Conservation (phyloP, 2,329 filamentous ascomycete species). For the Corniculantispora saksenae region DNA sequence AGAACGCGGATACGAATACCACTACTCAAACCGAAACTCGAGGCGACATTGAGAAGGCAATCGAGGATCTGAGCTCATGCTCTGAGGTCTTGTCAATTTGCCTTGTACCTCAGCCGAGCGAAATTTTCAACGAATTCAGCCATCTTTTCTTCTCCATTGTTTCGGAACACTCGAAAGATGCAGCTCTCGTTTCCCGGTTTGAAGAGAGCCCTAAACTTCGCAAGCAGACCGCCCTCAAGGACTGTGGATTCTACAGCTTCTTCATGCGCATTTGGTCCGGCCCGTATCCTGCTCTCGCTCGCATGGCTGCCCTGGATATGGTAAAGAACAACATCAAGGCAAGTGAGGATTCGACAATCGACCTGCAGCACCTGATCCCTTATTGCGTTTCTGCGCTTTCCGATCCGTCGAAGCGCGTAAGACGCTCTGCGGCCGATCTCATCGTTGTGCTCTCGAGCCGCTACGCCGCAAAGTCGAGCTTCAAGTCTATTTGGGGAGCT, state of each 20-base stretch:
- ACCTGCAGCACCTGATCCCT: conserved; percentile 80
- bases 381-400: conserved; percentile 75
- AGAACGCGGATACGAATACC: conserved; percentile 43
- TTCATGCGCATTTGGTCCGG: conserved; percentile 75
- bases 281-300: conserved; percentile 66
- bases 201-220: conserved; percentile 57
- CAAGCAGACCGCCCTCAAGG: conserved; percentile 54
- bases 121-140: conserved; percentile 60
- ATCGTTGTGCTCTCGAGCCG: conserved; percentile 56
- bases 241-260: conserved; percentile 72
- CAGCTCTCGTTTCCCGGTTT: conserved; percentile 49
- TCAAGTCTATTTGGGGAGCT: conserved; percentile 60
- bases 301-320: conserved; percentile 68
- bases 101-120: conserved; percentile 50
- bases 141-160: conserved; percentile 59
- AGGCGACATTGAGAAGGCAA: conserved; percentile 41
- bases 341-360: conserved; percentile 50
- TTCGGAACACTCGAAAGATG: conserved; percentile 42
- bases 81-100: conserved; percentile 50
- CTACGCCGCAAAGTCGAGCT: conserved; percentile 40
- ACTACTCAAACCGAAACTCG: conserved; percentile 29
- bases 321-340: conserved; percentile 59
- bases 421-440: conserved; percentile 72
- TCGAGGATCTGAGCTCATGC: conserved; percentile 40
- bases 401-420: conserved; percentile 75